Conservation (phyloP, 73 alveolate genomes). For the Paramecium sexaurelia region DNA sequence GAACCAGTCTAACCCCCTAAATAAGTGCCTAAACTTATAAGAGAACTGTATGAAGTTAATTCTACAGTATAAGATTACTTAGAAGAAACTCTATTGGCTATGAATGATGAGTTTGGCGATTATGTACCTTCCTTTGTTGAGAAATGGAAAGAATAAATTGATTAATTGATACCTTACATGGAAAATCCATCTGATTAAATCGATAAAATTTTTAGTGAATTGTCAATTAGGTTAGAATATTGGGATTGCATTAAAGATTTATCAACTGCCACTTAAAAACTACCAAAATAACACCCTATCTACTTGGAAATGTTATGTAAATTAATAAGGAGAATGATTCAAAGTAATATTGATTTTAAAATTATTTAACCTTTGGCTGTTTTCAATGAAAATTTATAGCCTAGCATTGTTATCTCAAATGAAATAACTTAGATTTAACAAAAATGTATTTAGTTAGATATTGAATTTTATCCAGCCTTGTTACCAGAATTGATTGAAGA, state of each 20-base stretch:
- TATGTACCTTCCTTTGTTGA: slow-evolving; percentile 73
- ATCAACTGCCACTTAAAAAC: slow-evolving; percentile 41
- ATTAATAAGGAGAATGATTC: slow-evolving; percentile 87
- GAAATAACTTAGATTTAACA: slow-evolving; percentile 23
- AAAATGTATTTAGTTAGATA: slow-evolving; percentile 29
- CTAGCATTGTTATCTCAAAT: neutral
- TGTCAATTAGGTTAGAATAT: slow-evolving; percentile 50
- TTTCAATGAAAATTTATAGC: slow-evolving; percentile 9
- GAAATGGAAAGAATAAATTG: slow-evolving; percentile 91
- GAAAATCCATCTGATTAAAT: slow-evolving; percentile 60
- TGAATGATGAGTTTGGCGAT: slow-evolving; percentile 67
- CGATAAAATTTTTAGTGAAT: slow-evolving; percentile 47
- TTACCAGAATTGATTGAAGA: slow-evolving; percentile 46
- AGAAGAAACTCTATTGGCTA: slow-evolving; percentile 57
- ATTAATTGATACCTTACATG: slow-evolving; percentile 63
- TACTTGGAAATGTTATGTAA: slow-evolving; percentile 85
- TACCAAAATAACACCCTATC: slow-evolving; percentile 71
- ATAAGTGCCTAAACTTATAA: slow-evolving; percentile 42
- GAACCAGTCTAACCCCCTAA: slow-evolving; percentile 50
- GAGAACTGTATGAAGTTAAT: slow-evolving; percentile 56
- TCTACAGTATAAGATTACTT: slow-evolving; percentile 57
- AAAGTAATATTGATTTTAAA: slow-evolving; percentile 62
- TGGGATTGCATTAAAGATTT: slow-evolving; percentile 67
- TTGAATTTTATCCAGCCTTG: slow-evolving; percentile 65
- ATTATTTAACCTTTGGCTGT: neutral